A percentile compares a stretch with the other conserved stretches of the same genome.
Conservation (phyloP, 1,284 basidiomycete genomes). For the Ceratorhiza oryzae-sativae region DNA sequence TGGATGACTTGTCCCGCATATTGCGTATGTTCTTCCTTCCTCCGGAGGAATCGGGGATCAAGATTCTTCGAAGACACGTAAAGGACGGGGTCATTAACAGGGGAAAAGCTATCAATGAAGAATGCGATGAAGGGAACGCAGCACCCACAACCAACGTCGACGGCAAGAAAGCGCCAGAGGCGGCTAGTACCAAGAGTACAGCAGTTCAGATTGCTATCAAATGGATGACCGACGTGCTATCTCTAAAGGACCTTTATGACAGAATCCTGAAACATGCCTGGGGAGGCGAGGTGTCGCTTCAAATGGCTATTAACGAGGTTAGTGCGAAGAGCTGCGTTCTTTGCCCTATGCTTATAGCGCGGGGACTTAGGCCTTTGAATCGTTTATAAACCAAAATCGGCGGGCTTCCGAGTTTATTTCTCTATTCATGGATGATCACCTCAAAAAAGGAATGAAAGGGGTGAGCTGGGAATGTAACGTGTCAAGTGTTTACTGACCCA, state of each 20-base stretch:
- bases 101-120: slow-evolving; percentile 82
- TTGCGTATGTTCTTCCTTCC: slow-evolving; percentile 83
- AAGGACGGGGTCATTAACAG: slow-evolving; percentile 78
- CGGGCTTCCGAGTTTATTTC: slow-evolving; percentile 95
- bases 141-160: slow-evolving; percentile 49
- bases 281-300: slow-evolving; percentile 76
- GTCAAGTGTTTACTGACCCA: slow-evolving; percentile 16
- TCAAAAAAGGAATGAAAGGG: slow-evolving; percentile 94
- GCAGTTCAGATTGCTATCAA: slow-evolving; percentile 66
- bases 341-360: not conserved
- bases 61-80: slow-evolving; percentile 61
- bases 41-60: slow-evolving; percentile 47
- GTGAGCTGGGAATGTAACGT: slow-evolving; percentile 59
- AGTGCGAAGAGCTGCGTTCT: slow-evolving; percentile 42
- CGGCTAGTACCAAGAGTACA: slow-evolving; percentile 51
- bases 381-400: slow-evolving; percentile 89
- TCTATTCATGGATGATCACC: slow-evolving; percentile 95
- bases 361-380: slow-evolving; percentile 80
- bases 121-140: slow-evolving; percentile 48
- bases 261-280: slow-evolving; percentile 76
- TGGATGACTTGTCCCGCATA: slow-evolving; percentile 79
- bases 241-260: slow-evolving; percentile 93
- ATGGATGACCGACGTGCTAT: slow-evolving; percentile 95
- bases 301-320: slow-evolving; percentile 88
- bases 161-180: slow-evolving; percentile 61